Evolutionary conservation across 164 flowering plant genomes (phyloP), one percentile per base, ranked within the genome.

Genomic region (Macadamia tetraphylla): DNA sequence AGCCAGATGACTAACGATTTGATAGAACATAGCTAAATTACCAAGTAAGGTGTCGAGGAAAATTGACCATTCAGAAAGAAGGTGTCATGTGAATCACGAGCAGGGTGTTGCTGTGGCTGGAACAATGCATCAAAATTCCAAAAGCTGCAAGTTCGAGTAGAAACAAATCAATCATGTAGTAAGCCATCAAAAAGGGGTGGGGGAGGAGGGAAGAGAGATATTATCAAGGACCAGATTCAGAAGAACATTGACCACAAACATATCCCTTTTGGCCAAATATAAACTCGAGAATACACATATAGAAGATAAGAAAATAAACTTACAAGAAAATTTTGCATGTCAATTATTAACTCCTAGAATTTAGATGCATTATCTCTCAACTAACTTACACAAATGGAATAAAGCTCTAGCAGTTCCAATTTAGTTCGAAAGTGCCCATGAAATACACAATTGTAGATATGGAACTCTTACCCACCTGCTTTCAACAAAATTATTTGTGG

Each of bases 81-180:
- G 9, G 99, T 92, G 76, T 95, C 98, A 83, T 95, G 98, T 55
- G 97, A 87, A 85, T 95, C 97, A 80, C 97, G 99, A 67, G 99
- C 99, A 69, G 99, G 99, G 69, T 94, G 99, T 72, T 94, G 99
- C 70, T 94, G 99, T 0, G 98, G 98, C 82, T 94, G 99, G 84
- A 94, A 94, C 49, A 92, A 82, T 6, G 90, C 87, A 73, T 94
- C 98, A 72, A 94, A 94, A 72, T 94, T 94, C 97, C 97, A 94
- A 81, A 90, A 94, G 81, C 98, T 94, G 82, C 69, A 79, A 61
- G 31, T 59, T 29, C 14, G 44, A 69, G 14, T 44, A 74, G 17
- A 65, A 62, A 57, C 13, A 56, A 10, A 62, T 49, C 48, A 72
- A 49, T 1, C 12, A 58, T 17, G 14, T 30, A 66, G 12, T 46